phyloP scores from a whole-genome alignment of 1,284 basidiomycete genomes.

The Lignosus rhinocerotis region DNA sequence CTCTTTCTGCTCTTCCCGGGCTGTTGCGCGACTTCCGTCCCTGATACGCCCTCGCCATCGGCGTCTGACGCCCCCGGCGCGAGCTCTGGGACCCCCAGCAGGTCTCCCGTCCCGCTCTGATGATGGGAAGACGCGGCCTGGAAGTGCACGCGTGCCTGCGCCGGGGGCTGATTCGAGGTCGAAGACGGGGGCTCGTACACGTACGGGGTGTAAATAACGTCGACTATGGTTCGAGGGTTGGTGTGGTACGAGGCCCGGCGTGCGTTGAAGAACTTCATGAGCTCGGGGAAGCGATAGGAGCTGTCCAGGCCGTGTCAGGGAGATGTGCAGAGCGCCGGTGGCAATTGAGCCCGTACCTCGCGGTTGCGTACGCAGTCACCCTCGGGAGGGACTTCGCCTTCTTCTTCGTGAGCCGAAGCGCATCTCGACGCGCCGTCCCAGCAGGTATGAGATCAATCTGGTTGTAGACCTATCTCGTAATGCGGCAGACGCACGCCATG shows the following conservation, averaged over 20 bases:
- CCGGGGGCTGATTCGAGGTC: conserved; percentile 13
- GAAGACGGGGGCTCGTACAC: conserved; percentile 56
- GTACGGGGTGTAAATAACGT: conserved; percentile 85
- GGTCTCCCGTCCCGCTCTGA: conserved; percentile 52
- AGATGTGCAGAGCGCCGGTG: background rate
- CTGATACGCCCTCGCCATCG: conserved; percentile 19
- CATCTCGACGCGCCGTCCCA: conserved; percentile 91
- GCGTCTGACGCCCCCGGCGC: conserved; percentile 31
- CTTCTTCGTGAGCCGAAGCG: conserved; percentile 86
- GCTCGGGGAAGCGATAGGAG: conserved; percentile 85
- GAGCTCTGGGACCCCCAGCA: conserved; percentile 74
- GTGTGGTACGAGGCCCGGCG: conserved; percentile 82
- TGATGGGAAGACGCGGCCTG: conserved; percentile 24
- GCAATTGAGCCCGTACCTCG: conserved; percentile 57
- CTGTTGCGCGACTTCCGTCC: conserved; percentile 27
- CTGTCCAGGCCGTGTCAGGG: conserved; percentile 33
- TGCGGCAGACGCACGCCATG: background rate
- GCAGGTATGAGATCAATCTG: conserved; percentile 92
- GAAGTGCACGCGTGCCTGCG: conserved; percentile 33
- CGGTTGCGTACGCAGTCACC: conserved; percentile 94
- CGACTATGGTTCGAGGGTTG: conserved; percentile 78
- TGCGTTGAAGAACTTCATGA: conserved; percentile 87
- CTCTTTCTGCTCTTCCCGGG: conserved; percentile 43
- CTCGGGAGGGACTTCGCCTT: conserved; percentile 93
- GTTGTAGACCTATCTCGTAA: conserved; percentile 69